Percentiles rank a stretch among this genome's conserved stretches.
Conservation (phyloP, 2,329 filamentous ascomycete species). For the Pochonia chlamydosporia region DNA sequence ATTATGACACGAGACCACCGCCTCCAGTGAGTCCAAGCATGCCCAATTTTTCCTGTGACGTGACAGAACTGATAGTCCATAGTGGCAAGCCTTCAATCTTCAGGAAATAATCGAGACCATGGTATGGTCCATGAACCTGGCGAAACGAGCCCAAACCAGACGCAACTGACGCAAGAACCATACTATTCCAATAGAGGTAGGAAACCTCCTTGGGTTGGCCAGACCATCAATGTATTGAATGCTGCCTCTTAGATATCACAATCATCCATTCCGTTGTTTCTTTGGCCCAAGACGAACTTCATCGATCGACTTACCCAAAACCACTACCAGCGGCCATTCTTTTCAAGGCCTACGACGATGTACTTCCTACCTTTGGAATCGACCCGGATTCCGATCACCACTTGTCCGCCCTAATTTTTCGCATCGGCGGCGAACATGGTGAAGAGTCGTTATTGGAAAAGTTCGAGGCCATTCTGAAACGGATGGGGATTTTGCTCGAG, state of each 20-base stretch:
- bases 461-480: slow-evolving; percentile 61
- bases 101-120: neutral
- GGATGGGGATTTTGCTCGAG: slow-evolving; percentile 68
- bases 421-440: slow-evolving; percentile 62
- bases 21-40: slow-evolving; percentile 21
- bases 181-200: slow-evolving; percentile 59
- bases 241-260: slow-evolving; percentile 60
- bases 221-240: no score
- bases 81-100: neutral
- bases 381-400: slow-evolving; percentile 69
- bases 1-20: slow-evolving; percentile 23
- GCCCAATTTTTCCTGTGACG: slow-evolving; percentile 1
- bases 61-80: neutral
- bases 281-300: slow-evolving; percentile 60
- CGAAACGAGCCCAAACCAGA: neutral
- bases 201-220: no score
- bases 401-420: slow-evolving; percentile 73
- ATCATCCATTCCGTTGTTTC: slow-evolving; percentile 72
- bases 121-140: neutral
- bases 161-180: slow-evolving; percentile 17
- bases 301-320: slow-evolving; percentile 51
- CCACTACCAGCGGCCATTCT: slow-evolving; percentile 69
- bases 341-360: slow-evolving; percentile 72
- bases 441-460: slow-evolving; percentile 57
- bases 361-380: slow-evolving; percentile 65